Conservation (phyloP, 1,139 yeast species). For the Yamadazyma membranifaciens region DNA sequence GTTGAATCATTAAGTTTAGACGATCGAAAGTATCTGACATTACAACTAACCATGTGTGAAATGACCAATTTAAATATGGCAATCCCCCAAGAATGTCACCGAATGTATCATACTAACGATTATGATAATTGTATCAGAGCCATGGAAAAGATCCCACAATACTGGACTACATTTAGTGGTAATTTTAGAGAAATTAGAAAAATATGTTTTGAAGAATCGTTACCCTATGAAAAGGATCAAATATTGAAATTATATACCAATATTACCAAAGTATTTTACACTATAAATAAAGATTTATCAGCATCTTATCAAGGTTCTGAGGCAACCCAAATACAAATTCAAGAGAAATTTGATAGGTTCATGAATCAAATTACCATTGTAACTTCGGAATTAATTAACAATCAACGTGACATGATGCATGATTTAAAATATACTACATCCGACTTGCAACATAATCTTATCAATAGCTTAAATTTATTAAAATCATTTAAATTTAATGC, state of each 20-base stretch:
- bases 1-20: constrained; percentile 29
- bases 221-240: constrained; percentile 54
- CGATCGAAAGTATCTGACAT: constrained; percentile 40
- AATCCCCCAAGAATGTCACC: constrained; percentile 34
- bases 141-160: constrained; percentile 46
- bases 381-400: constrained; percentile 4
- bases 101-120: constrained; percentile 12
- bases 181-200: constrained; percentile 49
- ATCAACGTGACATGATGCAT: constrained; percentile 11
- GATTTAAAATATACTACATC: constrained; percentile 12
- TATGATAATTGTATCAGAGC: constrained; percentile 36
- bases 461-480: constrained; percentile 13
- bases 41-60: constrained; percentile 54
- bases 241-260: constrained; percentile 45
- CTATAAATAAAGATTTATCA: constrained; percentile 19
- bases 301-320: constrained; percentile 15
- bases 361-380: constrained; percentile 10
- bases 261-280: constrained; percentile 35
- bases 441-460: constrained; percentile 13
- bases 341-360: constrained; percentile 18
- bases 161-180: constrained; percentile 64
- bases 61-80: constrained; percentile 42
- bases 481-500: constrained; percentile 7
- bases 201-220: constrained; percentile 48
- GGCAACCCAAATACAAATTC: constrained; percentile 12